These are phyloP conservation scores for Crassisporium funariophilum DNA, from an alignment of 768 basidiomycete species.

Conservation along the genomic window DNA sequence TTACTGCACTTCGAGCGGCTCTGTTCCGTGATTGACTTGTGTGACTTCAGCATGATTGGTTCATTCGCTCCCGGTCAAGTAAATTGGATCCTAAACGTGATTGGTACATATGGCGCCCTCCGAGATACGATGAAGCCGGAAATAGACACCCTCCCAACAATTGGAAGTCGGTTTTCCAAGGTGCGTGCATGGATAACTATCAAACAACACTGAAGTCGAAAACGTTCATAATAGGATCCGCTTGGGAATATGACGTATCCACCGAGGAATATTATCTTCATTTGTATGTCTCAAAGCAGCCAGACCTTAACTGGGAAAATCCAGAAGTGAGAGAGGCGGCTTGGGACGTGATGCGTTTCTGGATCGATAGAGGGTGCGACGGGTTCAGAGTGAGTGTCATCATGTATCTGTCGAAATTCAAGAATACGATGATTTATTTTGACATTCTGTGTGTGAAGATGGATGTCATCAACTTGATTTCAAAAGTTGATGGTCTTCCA, in stretches of 20 bases:
- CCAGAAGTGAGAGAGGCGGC: conserved; percentile 58
- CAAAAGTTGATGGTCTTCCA: conserved; percentile 62
- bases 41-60: conserved; percentile 67
- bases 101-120: conserved; percentile 78
- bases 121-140: conserved; percentile 53
- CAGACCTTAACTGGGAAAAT: conserved; percentile 81
- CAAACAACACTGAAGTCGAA: not conserved
- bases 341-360: conserved; percentile 69
- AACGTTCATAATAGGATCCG: conserved; percentile 47
- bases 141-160: conserved; percentile 68
- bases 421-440: not conserved
- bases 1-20: not conserved
- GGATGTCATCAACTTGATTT: conserved; percentile 73
- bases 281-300: conserved; percentile 65
- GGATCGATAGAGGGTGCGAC: conserved; percentile 74
- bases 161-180: conserved; percentile 70
- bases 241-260: conserved; percentile 68
- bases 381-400: conserved; percentile 63
- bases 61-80: conserved; percentile 54
- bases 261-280: conserved; percentile 77
- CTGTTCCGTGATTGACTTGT: not conserved
- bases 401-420: not conserved
- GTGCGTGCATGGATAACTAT: conserved; percentile 27
- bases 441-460: conserved; percentile 39
- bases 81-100: conserved; percentile 62